Evolutionary conservation across 2,329 filamentous ascomycete species (phyloP).

Genomic region (Atkinsonella texensis): DNA sequence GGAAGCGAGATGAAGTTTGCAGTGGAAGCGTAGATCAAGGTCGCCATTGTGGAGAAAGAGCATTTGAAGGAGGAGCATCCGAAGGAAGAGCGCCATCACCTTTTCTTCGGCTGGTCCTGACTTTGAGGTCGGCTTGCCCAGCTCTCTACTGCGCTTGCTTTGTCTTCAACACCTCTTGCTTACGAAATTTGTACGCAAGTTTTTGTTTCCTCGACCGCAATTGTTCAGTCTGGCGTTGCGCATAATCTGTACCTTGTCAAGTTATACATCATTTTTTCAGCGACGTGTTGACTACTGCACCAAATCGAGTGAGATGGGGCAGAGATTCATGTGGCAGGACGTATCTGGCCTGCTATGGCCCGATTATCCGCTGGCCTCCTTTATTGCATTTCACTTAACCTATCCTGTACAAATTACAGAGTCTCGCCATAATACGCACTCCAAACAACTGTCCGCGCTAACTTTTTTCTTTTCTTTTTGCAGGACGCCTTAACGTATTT

Average conservation of each 20-base stretch:
- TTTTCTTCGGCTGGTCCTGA: background rate
- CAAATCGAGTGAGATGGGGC: background rate
- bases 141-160: background rate
- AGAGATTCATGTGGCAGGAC: background rate
- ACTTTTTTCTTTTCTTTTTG: conserved; percentile 1
- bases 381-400: no score
- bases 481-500: conserved; percentile 80
- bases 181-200: background rate
- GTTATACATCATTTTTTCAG: background rate
- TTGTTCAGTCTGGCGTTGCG: background rate
- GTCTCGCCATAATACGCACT: no score
- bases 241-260: background rate
- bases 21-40: background rate
- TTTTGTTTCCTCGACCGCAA: background rate
- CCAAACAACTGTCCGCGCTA: background rate
- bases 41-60: background rate
- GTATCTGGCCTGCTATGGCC: background rate
- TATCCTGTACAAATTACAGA: no score
- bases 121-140: background rate
- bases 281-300: background rate
- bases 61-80: background rate
- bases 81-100: background rate
- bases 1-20: background rate
- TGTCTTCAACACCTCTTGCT: background rate
- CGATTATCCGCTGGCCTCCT: no score